Evolutionary conservation across 2,329 filamentous ascomycete genomes (phyloP), one percentile per base, ranked within the genome.

Genomic region (Cyclaneusma minus): DNA sequence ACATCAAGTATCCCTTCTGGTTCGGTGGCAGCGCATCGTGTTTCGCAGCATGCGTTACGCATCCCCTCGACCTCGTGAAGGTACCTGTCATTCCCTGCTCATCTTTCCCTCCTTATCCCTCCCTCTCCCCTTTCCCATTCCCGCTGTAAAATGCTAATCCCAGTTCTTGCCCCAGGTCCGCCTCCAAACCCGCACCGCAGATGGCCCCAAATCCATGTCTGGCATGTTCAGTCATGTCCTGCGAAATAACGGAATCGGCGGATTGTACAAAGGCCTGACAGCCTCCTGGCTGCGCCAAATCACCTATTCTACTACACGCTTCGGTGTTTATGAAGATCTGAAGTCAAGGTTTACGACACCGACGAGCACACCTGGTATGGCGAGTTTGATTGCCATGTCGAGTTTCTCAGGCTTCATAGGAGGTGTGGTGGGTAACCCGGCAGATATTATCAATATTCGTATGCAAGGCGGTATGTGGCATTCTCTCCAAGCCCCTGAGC

Each of bases 381-480:
- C 72, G 7, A 62, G 69, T n/a, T 73, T 98, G 7, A 65, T 93
- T 36, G 79, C 68, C 37, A 80, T 95, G 52, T 82, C 87, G 28
- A 77, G 73, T 13, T 56, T 71, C 15, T 87, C 89, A 6, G 89
- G 89, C 27, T 81, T 94, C 47, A 54, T 91, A 3, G 89, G 89
- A 35, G 89, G 89, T 25, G 57, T 95, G 24, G 80, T 77, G 5
- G 89, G 89, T 37, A 98, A 95, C 55, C 84, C 85, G 3, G 87
- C 85, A 37, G 89, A 98, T 50, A 84, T 98, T 17, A 64, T 94
- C 44, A 98, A 98, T 54, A 89, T 98, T 25, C 82, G 89, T 38
- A 98, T 98, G 89, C 89, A 98, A 56, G 82, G 92, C 54, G 89
- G n/a, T n/a, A n/a, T n/a, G n/a, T n/a, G n/a, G n/a, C n/a, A n/a